Base-by-base conservation (phyloP, 2,329 filamentous ascomycete species). In the Hymenoscyphus fructigenus region DNA sequence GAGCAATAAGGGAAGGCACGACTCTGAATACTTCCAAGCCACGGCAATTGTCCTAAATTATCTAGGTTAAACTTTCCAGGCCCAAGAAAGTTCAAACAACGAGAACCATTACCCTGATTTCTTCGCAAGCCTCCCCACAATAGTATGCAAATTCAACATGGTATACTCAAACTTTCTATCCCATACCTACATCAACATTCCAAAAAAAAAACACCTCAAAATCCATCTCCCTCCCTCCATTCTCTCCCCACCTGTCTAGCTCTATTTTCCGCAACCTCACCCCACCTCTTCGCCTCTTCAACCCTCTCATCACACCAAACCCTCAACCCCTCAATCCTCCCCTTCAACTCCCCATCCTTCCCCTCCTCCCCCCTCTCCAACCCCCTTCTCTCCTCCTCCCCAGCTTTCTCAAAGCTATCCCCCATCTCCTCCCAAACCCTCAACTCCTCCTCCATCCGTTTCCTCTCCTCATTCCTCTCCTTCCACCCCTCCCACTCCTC, bases 191-290 rank as follows among this genome's bases (percentile, higher is more conserved):
- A 36, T 36, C 34, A 7, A 36, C 34, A 9, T 36, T 12, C 34
- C 34, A 36, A 32, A 32, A 41, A 41, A 15, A 41, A 41, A 15
- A 41, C 36, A 12, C 36, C 26, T 67, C 62, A 70, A 57, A 70
- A 68, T 6, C 67, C 68, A 64, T 71, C 70, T 6, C 67, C 70
- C 44, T 68, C 62, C 29, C 66, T 62, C 69, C 70, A 72, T 26
- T 61, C 59, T 32, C 69, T 68, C 7, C 69, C 70, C 12, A 50
- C 70, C 58, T 72, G 69, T 26, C 61, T 64, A 5, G 71, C 69
- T 60, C 71, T 65, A 47, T 68, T 68, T 34, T 55, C 58, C 3
- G 69, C 68, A 20, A 68, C 59, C 65, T 70, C 70, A 10, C 71
- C 70, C 41, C 62, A 64, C 29, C 61, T 56, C 53, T 69, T 72